Conservation (phyloP, 2,329 filamentous ascomycete genomes). For the Claviceps arundinis region DNA sequence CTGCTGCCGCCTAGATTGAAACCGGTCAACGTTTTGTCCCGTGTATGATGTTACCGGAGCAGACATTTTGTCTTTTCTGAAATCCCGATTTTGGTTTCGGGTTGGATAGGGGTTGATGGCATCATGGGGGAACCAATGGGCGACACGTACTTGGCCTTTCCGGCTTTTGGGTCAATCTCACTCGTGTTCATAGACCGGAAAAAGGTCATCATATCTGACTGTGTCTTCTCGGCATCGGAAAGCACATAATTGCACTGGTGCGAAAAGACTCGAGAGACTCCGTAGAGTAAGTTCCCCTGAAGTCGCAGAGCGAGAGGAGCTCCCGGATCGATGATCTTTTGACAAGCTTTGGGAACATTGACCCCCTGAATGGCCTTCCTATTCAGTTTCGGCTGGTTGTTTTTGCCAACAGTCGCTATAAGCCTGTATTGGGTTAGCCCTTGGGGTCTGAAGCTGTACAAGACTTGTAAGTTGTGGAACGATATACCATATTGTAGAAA, state of each 20-base stretch:
- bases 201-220: slow-evolving; percentile 58
- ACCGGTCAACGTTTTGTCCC: too few species aligned
- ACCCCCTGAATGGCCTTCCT: slow-evolving; percentile 82
- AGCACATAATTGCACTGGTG: slow-evolving; percentile 84
- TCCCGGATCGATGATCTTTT: slow-evolving; percentile 68
- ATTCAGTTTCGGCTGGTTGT: slow-evolving; percentile 57
- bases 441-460: too few species aligned
- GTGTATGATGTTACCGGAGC: not conserved
- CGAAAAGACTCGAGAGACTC: slow-evolving; percentile 70
- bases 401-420: slow-evolving; percentile 75
- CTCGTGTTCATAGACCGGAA: slow-evolving; percentile 39
- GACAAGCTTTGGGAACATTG: slow-evolving; percentile 73
- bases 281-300: slow-evolving; percentile 78
- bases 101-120: not conserved
- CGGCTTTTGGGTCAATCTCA: slow-evolving; percentile 56
- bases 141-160: slow-evolving; percentile 54
- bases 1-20: slow-evolving; percentile 48
- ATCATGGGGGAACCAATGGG: not conserved
- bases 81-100: not conserved
- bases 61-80: not conserved
- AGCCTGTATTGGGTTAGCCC: slow-evolving; percentile 44
- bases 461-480: too few species aligned
- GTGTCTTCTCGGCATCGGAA: slow-evolving; percentile 61
- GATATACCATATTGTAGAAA: slow-evolving; percentile 82
- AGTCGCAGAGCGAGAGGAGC: slow-evolving; percentile 82